Evolutionary conservation across 2,329 filamentous ascomycete species (phyloP).

Genomic region (Sphaceloma murrayae): DNA sequence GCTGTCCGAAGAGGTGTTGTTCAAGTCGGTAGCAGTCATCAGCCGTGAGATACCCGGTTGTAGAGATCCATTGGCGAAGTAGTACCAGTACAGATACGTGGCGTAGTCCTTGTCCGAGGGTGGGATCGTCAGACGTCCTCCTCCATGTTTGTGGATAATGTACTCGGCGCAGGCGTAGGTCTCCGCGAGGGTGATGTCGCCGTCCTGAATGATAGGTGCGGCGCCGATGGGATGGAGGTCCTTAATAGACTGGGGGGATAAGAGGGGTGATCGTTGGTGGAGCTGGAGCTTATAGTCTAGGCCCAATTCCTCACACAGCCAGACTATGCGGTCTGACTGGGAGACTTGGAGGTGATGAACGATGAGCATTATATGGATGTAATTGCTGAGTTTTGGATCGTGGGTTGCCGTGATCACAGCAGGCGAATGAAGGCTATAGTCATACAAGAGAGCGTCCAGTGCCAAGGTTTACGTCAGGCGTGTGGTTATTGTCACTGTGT

Average conservation of each 20-base stretch:
- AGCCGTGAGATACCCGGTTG: constrained; percentile 29
- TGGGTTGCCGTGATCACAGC: no score
- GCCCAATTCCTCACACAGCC: constrained; percentile 55
- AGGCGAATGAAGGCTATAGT: background rate
- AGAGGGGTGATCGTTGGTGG: constrained; percentile 38
- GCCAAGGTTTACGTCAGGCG: no score
- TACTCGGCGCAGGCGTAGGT: constrained; percentile 53
- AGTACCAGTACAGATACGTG: constrained; percentile 57
- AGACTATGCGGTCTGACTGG: constrained; percentile 55
- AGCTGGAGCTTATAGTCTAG: constrained; percentile 44
- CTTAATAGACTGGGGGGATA: constrained; percentile 26
- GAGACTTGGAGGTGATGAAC: constrained; percentile 37
- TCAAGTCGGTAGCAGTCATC: constrained; percentile 18
- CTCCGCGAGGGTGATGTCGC: constrained; percentile 46
- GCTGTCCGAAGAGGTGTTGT: constrained; percentile 25
- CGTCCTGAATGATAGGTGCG: constrained; percentile 52
- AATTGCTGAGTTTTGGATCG: constrained; percentile 35
- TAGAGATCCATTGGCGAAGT: constrained; percentile 41
- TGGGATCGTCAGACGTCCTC: constrained; percentile 40
- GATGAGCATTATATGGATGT: constrained; percentile 33
- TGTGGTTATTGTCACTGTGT: no score
- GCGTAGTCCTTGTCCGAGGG: constrained; percentile 44
- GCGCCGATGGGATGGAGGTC: constrained; percentile 39
- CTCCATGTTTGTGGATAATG: constrained; percentile 46
- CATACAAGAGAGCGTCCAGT: background rate